Base-by-base conservation (phyloP, 1,284 basidiomycete species). In the Rhodotorula sp. region DNA sequence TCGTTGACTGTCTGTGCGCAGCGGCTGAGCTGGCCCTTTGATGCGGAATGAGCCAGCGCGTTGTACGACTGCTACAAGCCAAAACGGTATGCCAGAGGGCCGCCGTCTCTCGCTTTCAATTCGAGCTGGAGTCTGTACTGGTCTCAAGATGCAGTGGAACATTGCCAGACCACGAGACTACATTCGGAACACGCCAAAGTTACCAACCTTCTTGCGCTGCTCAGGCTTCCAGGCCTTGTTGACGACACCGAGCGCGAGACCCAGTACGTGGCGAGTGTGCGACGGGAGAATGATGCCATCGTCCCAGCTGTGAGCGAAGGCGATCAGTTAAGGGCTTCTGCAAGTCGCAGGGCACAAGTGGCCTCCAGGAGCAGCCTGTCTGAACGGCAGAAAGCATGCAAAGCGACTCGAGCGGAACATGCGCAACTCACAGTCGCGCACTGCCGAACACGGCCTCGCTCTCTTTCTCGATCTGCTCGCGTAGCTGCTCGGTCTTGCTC, bases 281-380 rank as follows among this genome's bases (percentile, higher is more conserved):
- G 87, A 87, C 4, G 94, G 94, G 75, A 87, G 87, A 81, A 97
- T 94, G 74, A 97, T 91, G 2, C 94, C 94, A 80, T 97, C 94
- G 80, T 97, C 94, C 80, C 81, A 82, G 14, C 80, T 74, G 56
- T 77, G 62, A 25, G 74, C 74, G 48, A 12, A 10, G 17, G 25
- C 12, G 17, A 50, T 49, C 64, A 27, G 25, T 41, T n/a, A n/a
- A n/a, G n/a, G n/a, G n/a, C n/a, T n/a, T n/a, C n/a, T n/a, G n/a
- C n/a, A n/a, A n/a, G n/a, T n/a, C n/a, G n/a, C n/a, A n/a, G n/a
- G n/a, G n/a, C n/a, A n/a, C n/a, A n/a, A n/a, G n/a, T n/a, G n/a
- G n/a, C n/a, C n/a, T n/a, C n/a, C n/a, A n/a, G n/a, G n/a, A n/a
- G n/a, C n/a, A n/a, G n/a, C 93, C 45, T 34, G 34, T 5, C 34